A percentile compares a stretch with the other conserved stretches of the same genome.
phyloP scores from a whole-genome alignment of 148 eudicot genomes.

The Camellia japonica region DNA sequence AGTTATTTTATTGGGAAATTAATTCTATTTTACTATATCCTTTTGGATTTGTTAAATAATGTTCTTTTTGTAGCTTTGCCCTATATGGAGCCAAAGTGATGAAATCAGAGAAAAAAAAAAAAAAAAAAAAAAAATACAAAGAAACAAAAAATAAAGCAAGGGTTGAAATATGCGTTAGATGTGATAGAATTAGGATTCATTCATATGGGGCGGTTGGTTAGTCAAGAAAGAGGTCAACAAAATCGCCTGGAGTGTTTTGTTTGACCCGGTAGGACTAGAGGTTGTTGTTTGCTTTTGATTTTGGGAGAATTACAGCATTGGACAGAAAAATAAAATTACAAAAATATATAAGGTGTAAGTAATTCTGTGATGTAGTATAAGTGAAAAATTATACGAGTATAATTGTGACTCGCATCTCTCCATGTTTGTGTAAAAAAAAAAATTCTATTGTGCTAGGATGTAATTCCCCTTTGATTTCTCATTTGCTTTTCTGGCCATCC shows the following conservation, averaged over 20 bases:
- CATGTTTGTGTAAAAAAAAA: too few relatives aligned
- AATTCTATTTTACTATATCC: neutral
- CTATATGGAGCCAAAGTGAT: neutral
- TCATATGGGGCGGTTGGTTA: neutral
- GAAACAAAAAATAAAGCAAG: neutral
- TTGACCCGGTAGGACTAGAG: neutral
- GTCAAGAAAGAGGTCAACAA: conserved; percentile 11
- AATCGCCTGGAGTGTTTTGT: conserved; percentile 4
- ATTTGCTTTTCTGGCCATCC: too few relatives aligned
- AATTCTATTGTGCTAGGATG: too few relatives aligned
- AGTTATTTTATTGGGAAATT: too few relatives aligned
- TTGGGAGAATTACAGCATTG: neutral
- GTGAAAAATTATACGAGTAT: too few relatives aligned
- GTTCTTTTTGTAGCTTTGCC: neutral
- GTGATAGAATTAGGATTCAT: neutral
- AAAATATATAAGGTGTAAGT: too few relatives aligned
- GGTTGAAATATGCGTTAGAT: neutral
- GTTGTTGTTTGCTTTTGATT: conserved; percentile 2
- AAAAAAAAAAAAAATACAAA: neutral
- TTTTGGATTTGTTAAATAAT: neutral
- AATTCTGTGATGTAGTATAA: too few relatives aligned
- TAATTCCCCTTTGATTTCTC: too few relatives aligned
- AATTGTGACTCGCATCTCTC: too few relatives aligned
- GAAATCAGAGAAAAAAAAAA: too few relatives aligned
- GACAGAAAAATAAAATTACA: too few relatives aligned